Base-by-base conservation (phyloP, 2,329 filamentous ascomycete genomes). In the Fusarium sp. region DNA sequence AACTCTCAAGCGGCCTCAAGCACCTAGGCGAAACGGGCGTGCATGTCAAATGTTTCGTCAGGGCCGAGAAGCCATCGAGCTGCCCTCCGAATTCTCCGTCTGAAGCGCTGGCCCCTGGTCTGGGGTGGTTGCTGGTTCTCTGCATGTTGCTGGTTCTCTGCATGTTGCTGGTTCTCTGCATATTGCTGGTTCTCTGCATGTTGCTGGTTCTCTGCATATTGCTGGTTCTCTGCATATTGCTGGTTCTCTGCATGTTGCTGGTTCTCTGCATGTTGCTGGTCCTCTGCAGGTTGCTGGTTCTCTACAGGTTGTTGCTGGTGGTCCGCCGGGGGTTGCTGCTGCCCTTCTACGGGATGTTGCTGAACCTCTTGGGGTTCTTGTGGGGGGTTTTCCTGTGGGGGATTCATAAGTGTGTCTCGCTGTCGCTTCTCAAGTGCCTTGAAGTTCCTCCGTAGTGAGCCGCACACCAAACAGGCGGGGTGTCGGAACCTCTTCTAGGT, bases 401-500 rank as follows among this genome's bases (percentile, higher is more conserved):
- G 40, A 14, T 51, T 51, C 46, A 31, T 24, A n/a, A 7, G 17
- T 31, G 27, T 31, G 46, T 53, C 46, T 53, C n/a, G 46, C 42
- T 5, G 44, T 53, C 20, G 49, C 20, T 31, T 31, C 16, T 40
- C 10, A 27, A 36, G 22, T 22, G 24, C 11, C 14, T 3, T 7
- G 22, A 35, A 35, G 33, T 35, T 35, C 49, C 14, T 64, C n/a
- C 33, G 5, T 40, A 14, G 40, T 3, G 10, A 4, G 7, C 60
- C 59, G 35, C 79, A 80, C 7, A 71, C 17, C 0, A 61, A 60
- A 63, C 83, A 84, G 0, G 51, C 44, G 42, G 81, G 59, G 61
- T 80, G 66, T 4, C 72, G 64, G 33, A 35, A 35, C 27, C 42
- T 42, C 42, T 79, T 74, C 64, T 85, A 84, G 71, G 81, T 69